Evolutionary conservation across 257 asterid genomes (phyloP).

Genomic region (Cruciata laevipes): DNA sequence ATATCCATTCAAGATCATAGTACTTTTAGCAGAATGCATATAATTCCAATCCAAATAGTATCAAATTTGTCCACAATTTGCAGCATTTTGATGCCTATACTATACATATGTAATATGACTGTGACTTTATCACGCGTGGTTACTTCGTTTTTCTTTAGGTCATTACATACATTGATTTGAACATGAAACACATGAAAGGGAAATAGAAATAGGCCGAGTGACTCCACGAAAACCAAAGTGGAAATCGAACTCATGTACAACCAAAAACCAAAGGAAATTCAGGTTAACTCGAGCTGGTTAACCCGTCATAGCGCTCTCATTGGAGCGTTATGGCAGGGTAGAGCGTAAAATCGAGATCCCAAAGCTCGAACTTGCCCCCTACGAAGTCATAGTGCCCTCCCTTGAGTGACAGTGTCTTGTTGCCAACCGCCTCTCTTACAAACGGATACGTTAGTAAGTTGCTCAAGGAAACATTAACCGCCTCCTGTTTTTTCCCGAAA

Average conservation of each 20-base stretch:
- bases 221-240: neutral
- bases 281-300: too few species aligned
- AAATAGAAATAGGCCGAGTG: neutral
- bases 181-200: neutral
- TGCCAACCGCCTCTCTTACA: conserved; percentile 65
- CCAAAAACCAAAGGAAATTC: neutral
- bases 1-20: too few species aligned
- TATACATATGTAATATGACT: neutral
- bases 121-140: neutral
- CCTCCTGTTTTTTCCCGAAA: conserved; percentile 44
- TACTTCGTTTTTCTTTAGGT: neutral
- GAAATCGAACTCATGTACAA: neutral
- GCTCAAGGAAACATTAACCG: conserved; percentile 69
- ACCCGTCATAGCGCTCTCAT: neutral
- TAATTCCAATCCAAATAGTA: too few species aligned
- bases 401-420: conserved; percentile 43
- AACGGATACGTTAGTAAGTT: conserved; percentile 71
- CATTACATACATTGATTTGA: neutral
- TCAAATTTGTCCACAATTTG: neutral
- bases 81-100: conserved; percentile 1
- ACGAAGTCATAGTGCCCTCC: conserved; percentile 95
- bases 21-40: too few species aligned
- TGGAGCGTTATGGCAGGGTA: conserved; percentile 30
- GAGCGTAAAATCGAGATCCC: conserved; percentile 61
- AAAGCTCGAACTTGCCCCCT: conserved; percentile 61